These are phyloP conservation scores for Psilocybe cyanescens DNA, from an alignment of 768 basidiomycete genomes.

Conservation along the genomic window DNA sequence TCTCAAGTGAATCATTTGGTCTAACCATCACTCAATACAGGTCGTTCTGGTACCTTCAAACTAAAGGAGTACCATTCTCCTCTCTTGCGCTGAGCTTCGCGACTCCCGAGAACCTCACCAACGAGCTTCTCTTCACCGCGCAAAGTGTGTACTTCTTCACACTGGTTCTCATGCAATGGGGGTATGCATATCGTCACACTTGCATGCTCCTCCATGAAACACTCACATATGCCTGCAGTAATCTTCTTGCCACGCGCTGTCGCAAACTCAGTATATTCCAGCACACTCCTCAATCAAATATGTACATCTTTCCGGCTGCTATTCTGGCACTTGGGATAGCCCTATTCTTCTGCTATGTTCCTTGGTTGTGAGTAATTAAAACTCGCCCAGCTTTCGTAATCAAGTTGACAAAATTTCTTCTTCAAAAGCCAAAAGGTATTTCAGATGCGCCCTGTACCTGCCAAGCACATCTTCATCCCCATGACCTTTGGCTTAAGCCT, in stretches of 20 bases:
- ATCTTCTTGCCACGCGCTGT: slow-evolving; percentile 58
- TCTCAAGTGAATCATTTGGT: not conserved
- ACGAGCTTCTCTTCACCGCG: slow-evolving; percentile 43
- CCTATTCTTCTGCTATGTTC: slow-evolving; percentile 44
- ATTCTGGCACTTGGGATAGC: slow-evolving; percentile 44
- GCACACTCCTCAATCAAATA: slow-evolving; percentile 50
- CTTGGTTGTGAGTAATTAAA: slow-evolving; percentile 36
- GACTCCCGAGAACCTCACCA: slow-evolving; percentile 35
- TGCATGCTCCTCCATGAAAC: not conserved
- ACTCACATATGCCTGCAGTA: slow-evolving; percentile 29
- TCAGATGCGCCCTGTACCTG: slow-evolving; percentile 47
- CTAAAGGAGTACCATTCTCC: slow-evolving; percentile 51
- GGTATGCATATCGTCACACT: slow-evolving; percentile 14
- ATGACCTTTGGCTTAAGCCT: slow-evolving; percentile 42
- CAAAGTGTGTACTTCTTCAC: slow-evolving; percentile 58
- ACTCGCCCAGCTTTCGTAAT: not conserved
- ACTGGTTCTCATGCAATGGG: slow-evolving; percentile 64
- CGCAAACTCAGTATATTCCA: slow-evolving; percentile 58
- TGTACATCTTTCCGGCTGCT: slow-evolving; percentile 51
- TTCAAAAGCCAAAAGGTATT: slow-evolving; percentile 46
- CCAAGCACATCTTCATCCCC: slow-evolving; percentile 54
- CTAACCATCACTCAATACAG: slow-evolving; percentile 23
- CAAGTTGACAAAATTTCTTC: not conserved
- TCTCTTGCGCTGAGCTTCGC: slow-evolving; percentile 46
- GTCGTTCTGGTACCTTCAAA: slow-evolving; percentile 41